Evolutionary conservation across 441 rosid species (phyloP).

Genomic region (Aleurites moluccanus): DNA sequence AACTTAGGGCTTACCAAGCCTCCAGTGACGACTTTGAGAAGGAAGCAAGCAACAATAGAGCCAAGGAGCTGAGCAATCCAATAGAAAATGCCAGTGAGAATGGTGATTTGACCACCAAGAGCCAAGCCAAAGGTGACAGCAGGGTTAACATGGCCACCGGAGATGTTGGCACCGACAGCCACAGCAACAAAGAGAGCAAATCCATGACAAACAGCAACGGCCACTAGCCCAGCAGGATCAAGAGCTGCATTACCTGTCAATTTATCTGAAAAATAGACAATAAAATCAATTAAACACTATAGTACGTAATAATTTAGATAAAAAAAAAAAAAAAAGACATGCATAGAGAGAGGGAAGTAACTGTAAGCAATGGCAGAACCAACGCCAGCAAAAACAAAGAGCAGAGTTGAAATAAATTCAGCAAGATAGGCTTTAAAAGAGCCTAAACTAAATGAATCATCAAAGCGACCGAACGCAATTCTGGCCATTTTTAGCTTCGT

Average conservation of each 20-base stretch:
- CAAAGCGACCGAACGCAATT: constrained; percentile 77
- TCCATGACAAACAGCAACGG: constrained; percentile 81
- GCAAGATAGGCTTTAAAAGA: constrained; percentile 81
- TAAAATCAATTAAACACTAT: background rate
- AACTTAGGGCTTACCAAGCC: constrained; percentile 53
- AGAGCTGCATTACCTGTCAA: constrained; percentile 78
- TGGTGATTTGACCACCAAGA: constrained; percentile 85
- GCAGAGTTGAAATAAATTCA: constrained; percentile 87
- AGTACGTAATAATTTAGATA: no score
- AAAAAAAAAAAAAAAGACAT: background rate
- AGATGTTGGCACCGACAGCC: constrained; percentile 81
- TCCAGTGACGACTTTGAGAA: constrained; percentile 73
- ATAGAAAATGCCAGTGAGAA: constrained; percentile 85
- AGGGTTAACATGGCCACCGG: constrained; percentile 96
- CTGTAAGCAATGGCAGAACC: constrained; percentile 93
- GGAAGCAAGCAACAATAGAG: constrained; percentile 82
- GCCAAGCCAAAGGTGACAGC: constrained; percentile 94
- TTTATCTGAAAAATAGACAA: constrained; percentile 42
- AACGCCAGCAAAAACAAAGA: constrained; percentile 94
- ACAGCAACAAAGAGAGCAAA: constrained; percentile 90
- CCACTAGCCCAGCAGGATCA: constrained; percentile 82
- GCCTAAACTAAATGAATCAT: constrained; percentile 74
- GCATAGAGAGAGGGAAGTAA: constrained; percentile 19
- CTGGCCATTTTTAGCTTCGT: constrained; percentile 41
- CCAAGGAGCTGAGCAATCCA: constrained; percentile 93